Base-by-base conservation (phyloP, 805 yeast genomes). In the Starmerella floris region DNA sequence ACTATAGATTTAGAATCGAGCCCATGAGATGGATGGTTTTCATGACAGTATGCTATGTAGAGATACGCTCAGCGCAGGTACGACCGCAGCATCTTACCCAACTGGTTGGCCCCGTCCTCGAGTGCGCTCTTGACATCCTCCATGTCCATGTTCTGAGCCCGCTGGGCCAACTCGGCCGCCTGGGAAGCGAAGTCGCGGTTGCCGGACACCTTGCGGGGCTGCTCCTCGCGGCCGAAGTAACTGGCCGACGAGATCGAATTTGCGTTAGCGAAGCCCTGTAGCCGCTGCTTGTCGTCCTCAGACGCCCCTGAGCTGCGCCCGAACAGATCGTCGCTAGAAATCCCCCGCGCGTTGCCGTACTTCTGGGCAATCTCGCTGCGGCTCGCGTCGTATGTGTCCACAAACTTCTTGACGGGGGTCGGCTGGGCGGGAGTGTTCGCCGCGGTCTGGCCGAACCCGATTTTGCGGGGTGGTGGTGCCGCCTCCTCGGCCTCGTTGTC, bases 281-380 rank as follows among this genome's bases (percentile, higher is more conserved):
- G 67, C 56, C 91, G 87, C n/a, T 73, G 58, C 50, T 72, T 71
- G 36, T 70, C 70, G 42, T 79, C 79, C 31, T 83, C 82, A 2
- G 68, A 69, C 51, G 81, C 80, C 56, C 84, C 96, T 56, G 73
- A 83, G 34, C 87, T 88, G 56, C 94, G 77, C 17, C 95, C 95
- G 62, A 91, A 91, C 56, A 74, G 76, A 65, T 87, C 93, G 63
- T 91, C 97, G 2, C 96, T 87, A 0, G 97, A 91, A 50, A 91
- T 91, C 37, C 87, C 95, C 70, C 83, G 88, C 60, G 87, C 95
- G 32, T 66, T 67, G 43, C 96, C 96, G 59, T 73, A 91, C 65
- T 84, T 83, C 56, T 51, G 55, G 9, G 57, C 57, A 13, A 59
- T 52, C 41, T 56, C 63, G 34, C 59, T 52, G 13, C 51, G 49